A percentile compares a stretch with the other conserved stretches of the same genome.
Conservation (phyloP, 441 rosid genomes). For the Arabidopsis lyrata region DNA sequence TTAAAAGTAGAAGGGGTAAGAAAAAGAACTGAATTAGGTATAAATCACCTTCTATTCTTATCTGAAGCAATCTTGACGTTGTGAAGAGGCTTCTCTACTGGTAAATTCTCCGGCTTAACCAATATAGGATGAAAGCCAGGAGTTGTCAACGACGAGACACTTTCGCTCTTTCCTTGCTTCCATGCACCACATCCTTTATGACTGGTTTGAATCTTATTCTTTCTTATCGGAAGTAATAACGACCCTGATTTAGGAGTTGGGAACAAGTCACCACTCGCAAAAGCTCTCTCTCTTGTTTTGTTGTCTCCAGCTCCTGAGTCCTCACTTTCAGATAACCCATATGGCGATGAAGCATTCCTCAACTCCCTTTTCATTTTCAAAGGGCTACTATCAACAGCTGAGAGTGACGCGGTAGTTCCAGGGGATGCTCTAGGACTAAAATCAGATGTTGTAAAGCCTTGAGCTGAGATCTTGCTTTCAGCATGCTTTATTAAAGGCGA, state of each 20-base stretch:
- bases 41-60: slow-evolving; percentile 68
- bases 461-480: slow-evolving; percentile 70
- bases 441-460: slow-evolving; percentile 67
- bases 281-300: slow-evolving; percentile 65
- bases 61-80: slow-evolving; percentile 66
- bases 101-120: slow-evolving; percentile 72
- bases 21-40: slow-evolving; percentile 25
- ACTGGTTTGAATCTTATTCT: slow-evolving; percentile 61
- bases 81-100: slow-evolving; percentile 65
- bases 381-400: slow-evolving; percentile 53
- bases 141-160: slow-evolving; percentile 62
- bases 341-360: slow-evolving; percentile 74
- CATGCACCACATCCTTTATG: slow-evolving; percentile 74
- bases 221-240: slow-evolving; percentile 56
- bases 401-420: slow-evolving; percentile 59
- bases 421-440: slow-evolving; percentile 63
- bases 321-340: slow-evolving; percentile 85
- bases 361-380: slow-evolving; percentile 68
- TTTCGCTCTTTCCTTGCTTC: slow-evolving; percentile 83
- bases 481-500: slow-evolving; percentile 72
- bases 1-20: slow-evolving; percentile 7
- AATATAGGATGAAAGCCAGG: slow-evolving; percentile 56
- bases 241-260: slow-evolving; percentile 64
- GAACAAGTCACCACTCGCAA: slow-evolving; percentile 57
- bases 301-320: slow-evolving; percentile 89